Conservation (phyloP, 441 rosid species). For the Gossypium laxum region DNA sequence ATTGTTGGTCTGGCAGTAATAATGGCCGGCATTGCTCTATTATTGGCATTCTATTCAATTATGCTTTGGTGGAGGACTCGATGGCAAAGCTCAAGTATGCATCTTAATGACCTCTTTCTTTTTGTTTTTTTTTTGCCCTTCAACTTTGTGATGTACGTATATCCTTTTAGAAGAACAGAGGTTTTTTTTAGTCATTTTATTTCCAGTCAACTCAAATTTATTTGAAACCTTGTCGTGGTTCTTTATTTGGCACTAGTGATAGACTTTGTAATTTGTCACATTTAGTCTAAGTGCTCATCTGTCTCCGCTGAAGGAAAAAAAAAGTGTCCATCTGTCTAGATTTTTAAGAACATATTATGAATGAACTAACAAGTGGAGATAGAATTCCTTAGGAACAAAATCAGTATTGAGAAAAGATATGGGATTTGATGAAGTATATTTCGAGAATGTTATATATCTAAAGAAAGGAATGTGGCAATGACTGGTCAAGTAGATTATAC, state of each 20-base stretch:
- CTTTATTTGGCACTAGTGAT: not conserved
- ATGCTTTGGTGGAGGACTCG: slow-evolving; percentile 99
- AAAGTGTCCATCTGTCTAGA: not conserved
- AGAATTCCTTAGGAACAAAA: not conserved
- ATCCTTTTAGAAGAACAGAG: not conserved
- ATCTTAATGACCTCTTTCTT: slow-evolving; percentile 2
- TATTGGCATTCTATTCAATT: slow-evolving; percentile 92
- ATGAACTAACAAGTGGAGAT: not conserved
- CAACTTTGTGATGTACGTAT: slow-evolving; percentile 5
- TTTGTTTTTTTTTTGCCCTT: not conserved
- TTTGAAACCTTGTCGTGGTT: not conserved
- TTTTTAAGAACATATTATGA: not conserved
- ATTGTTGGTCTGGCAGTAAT: slow-evolving; percentile 90
- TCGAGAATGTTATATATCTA: not conserved
- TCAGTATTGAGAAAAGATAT: not conserved
- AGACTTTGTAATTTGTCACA: not conserved
- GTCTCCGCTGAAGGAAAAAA: not conserved
- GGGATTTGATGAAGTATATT: not conserved
- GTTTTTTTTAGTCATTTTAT: not conserved
- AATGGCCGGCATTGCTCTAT: slow-evolving; percentile 96
- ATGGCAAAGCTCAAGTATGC: slow-evolving; percentile 98
- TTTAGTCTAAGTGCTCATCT: not conserved
- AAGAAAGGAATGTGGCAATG: not conserved
- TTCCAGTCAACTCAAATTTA: not conserved
- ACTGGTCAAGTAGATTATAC: not conserved